Evolutionary conservation across 768 basidiomycete genomes (phyloP).

Genomic region (Mycena floridula): DNA sequence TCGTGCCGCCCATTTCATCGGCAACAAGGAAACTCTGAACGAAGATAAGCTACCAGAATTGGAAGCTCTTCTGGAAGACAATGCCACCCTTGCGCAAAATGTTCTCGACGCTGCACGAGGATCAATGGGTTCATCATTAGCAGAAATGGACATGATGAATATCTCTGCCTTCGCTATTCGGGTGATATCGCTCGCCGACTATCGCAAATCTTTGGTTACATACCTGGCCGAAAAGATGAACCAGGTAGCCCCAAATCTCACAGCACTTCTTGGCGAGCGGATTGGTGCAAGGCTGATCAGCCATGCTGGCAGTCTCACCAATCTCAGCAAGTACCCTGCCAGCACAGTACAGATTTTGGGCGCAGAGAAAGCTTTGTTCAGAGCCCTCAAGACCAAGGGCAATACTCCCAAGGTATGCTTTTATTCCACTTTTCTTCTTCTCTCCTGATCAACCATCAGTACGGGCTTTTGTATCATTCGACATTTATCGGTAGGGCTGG

Average conservation of each 20-base stretch:
- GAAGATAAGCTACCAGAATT: slow-evolving; percentile 81
- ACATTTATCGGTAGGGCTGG: slow-evolving; percentile 94
- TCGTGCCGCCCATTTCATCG: slow-evolving; percentile 77
- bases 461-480: slow-evolving; percentile 96
- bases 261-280: slow-evolving; percentile 85
- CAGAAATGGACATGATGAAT: slow-evolving; percentile 93
- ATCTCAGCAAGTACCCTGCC: slow-evolving; percentile 96
- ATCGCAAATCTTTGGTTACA: slow-evolving; percentile 82
- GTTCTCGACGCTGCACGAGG: slow-evolving; percentile 91
- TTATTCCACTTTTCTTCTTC: not conserved
- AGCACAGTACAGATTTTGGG: slow-evolving; percentile 97
- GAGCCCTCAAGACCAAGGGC: slow-evolving; percentile 96
- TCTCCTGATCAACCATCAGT: slow-evolving; percentile 39
- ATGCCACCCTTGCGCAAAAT: slow-evolving; percentile 83
- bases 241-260: slow-evolving; percentile 88
- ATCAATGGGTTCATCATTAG: slow-evolving; percentile 90
- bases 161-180: slow-evolving; percentile 87
- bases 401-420: slow-evolving; percentile 86
- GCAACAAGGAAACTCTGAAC: slow-evolving; percentile 75
- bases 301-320: slow-evolving; percentile 94
- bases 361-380: slow-evolving; percentile 96
- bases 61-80: slow-evolving; percentile 74
- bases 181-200: slow-evolving; percentile 88
- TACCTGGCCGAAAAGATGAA: slow-evolving; percentile 98
- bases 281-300: slow-evolving; percentile 91